Evolutionary conservation across 495 filamentous ascomycete genomes (phyloP), one percentile per base, ranked within the genome.

Genomic region (Podospora comata): DNA sequence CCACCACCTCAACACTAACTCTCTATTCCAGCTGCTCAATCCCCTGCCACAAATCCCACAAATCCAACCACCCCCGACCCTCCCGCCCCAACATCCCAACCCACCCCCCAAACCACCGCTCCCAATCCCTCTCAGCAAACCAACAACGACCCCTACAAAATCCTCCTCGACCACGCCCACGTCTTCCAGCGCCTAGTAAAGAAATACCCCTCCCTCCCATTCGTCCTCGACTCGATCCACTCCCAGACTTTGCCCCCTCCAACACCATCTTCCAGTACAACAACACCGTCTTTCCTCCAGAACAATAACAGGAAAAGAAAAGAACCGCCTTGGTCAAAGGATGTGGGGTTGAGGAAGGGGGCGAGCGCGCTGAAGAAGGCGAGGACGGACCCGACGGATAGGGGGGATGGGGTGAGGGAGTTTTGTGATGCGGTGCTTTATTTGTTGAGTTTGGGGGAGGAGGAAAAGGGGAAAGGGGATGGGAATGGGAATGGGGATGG

Each of bases 1-100:
- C 5, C 27, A 16, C 18, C 16, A 53, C 28, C 20, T n/a, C 73
- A 59, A 34, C 15, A 61, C 59, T 28, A 62, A 2, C 44, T 34
- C 39, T 48, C 4, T 23, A 19, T 30, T 27, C 23, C 32, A 93
- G 90, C 73, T 93, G 90, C 72, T 92, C 90, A 1, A 81, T 91
- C 59, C 78, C 83, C 27, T 93, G 90, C 77, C 90, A 85, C 66
- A 86, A 85, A 70, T 76, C 82, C 30, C 90, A 93, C 79, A 89
- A 85, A 70, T 71, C 78, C 34, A 82, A 72, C 66, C 78, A 84
- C 67, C 65, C 76, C 76, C 55, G 65, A 70, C 58, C 66, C 44
- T 6, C 19, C 34, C 32, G 5, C 16, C 28, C 67, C 66, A 32
- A 68, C 57, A 56, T 61, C 64, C 58, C 30, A 65, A 44, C 28